Evolutionary conservation across 106 monocot genomes (phyloP).

Genomic region (Allium fistulosum): DNA sequence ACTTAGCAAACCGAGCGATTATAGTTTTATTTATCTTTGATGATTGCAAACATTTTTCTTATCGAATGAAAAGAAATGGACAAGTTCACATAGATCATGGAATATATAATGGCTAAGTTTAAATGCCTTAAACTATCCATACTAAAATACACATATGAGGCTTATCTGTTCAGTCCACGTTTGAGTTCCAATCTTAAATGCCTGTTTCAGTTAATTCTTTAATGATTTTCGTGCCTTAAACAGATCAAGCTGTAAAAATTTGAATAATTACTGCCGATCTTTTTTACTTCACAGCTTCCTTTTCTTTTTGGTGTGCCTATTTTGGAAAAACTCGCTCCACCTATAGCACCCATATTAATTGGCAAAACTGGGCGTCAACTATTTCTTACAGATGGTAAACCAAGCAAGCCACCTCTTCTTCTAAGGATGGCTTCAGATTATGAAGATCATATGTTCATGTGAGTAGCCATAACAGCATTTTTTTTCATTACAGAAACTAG

Average conservation of each 20-base stretch:
- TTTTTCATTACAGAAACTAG: too few species aligned
- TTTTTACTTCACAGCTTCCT: constrained; percentile 63
- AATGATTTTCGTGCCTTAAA: neutral
- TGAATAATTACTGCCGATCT: constrained; percentile 3
- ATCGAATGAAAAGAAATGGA: too few species aligned
- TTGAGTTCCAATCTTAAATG: too few species aligned
- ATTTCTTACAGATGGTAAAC: constrained; percentile 87
- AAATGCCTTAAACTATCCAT: too few species aligned
- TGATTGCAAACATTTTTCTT: too few species aligned
- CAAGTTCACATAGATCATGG: too few species aligned
- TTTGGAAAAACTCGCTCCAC: constrained; percentile 88
- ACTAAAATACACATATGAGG: too few species aligned
- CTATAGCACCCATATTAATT: constrained; percentile 69
- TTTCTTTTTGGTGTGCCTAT: constrained; percentile 81
- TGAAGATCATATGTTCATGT: constrained; percentile 76
- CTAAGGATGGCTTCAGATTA: constrained; percentile 85
- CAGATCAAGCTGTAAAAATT: constrained; percentile 2
- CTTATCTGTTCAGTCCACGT: too few species aligned
- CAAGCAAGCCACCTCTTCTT: constrained; percentile 76
- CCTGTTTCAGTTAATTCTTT: too few species aligned
- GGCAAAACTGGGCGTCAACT: constrained; percentile 84
- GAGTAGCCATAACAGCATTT: constrained; percentile 8
- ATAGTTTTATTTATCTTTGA: too few species aligned
- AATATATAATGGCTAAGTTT: too few species aligned
- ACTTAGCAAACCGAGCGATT: too few species aligned